Evolutionary conservation across 1,284 basidiomycete species (phyloP), one percentile per base, ranked within the genome.

Genomic region (Marasmius sp.): DNA sequence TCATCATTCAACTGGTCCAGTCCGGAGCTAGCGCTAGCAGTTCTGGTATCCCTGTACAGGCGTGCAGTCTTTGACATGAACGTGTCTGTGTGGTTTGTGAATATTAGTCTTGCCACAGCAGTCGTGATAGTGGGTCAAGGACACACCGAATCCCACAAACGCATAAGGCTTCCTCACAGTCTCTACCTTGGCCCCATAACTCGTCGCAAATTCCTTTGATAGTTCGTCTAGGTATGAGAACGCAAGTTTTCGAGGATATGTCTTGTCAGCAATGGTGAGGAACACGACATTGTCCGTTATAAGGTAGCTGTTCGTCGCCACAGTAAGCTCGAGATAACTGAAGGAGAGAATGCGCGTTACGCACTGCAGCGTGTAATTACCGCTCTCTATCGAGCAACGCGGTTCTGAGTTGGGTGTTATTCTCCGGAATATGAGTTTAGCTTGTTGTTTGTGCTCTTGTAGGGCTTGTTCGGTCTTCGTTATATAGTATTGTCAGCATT

Each of bases 41-140:
- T 93, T 63, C 97, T 86, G 49, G 95, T 94, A 74, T 99, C 97
- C 65, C 90, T 88, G 76, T 99, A 99, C 53, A 98, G 81, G 58
- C 97, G 87, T 11, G 96, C 94, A 4, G 97, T 99, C 74, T 98
- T 97, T 60, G 94, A 94, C 88, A 99, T 98, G 78, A 99, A 99
- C 0, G 97, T 98, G 74, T 98, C 97, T 95, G 27, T 43, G 41
- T 43, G 6, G 6, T 18, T 18, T 2, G 68, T 2, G 68, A 20
- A 59, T 36, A 54, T 33, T 12, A 11, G 8, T 6, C 1, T 27
- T 66, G 12, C 59, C 61, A 50, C 20, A 43, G 20, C 61, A 53
- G 34, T 11, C 34, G 34, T 59, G 49, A 50, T 11, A 27, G 58
- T 47, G 38, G 38, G 51, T 18, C 41, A 39, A 49, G 16, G 12